phyloP scores from a whole-genome alignment of 2,329 filamentous ascomycete species.

The Myriosclerotinia duriaeana region DNA sequence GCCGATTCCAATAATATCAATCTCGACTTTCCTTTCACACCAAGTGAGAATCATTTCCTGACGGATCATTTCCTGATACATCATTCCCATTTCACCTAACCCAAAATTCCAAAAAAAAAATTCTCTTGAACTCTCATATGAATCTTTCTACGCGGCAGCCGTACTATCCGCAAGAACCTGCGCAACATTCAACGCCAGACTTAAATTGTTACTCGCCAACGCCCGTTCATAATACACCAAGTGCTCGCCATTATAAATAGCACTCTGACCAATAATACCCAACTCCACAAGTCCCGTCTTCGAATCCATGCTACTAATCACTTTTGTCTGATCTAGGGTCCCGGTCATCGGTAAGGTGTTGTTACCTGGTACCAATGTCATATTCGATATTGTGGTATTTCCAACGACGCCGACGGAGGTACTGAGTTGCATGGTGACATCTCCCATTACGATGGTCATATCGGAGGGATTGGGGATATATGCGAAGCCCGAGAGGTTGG shows the following conservation, averaged over 20 bases:
- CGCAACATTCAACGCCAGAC: slow-evolving; percentile 47
- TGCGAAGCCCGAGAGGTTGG: slow-evolving; percentile 55
- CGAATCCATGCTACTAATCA: slow-evolving; percentile 39
- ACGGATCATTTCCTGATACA: background rate
- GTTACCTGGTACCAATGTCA: slow-evolving; percentile 54
- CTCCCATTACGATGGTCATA: slow-evolving; percentile 56
- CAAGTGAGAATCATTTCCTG: background rate
- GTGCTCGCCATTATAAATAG: slow-evolving; percentile 49
- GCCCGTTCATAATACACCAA: slow-evolving; percentile 54
- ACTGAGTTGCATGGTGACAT: slow-evolving; percentile 55
- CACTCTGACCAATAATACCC: slow-evolving; percentile 50
- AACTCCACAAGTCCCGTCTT: slow-evolving; percentile 51
- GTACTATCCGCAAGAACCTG: slow-evolving; percentile 38
- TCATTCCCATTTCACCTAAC: no score
- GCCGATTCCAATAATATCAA: background rate
- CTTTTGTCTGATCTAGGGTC: slow-evolving; percentile 46
- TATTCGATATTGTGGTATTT: slow-evolving; percentile 49
- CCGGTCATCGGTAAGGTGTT: slow-evolving; percentile 53
- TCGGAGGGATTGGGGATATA: slow-evolving; percentile 60
- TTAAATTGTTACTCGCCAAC: slow-evolving; percentile 48
- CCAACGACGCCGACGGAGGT: slow-evolving; percentile 48
- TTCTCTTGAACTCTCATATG: no score
- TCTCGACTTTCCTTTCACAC: background rate
- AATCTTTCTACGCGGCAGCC: background rate
- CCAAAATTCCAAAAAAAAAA: no score